Evolutionary conservation across 169 alveolate species (phyloP).

Genomic region (Plasmodium berghei): DNA sequence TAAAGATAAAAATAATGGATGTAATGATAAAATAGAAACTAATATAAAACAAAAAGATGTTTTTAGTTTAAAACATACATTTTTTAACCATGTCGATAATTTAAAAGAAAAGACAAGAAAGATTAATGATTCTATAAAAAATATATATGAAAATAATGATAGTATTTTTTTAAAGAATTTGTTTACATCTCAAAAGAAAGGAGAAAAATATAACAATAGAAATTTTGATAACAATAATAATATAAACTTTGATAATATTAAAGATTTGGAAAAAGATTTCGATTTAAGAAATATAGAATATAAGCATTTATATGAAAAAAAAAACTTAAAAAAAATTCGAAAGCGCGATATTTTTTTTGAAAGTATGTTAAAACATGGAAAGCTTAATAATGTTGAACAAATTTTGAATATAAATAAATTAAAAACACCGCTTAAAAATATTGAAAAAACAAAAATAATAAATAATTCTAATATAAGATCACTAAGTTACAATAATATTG

Average conservation of each 20-base stretch:
- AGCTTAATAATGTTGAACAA: constrained; percentile 5
- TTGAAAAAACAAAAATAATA: neutral
- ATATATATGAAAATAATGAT: constrained; percentile 65
- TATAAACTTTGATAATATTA: too few relatives aligned
- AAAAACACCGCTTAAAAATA: constrained; percentile 18
- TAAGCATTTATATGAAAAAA: constrained; percentile 5
- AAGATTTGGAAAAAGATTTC: neutral
- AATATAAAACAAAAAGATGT: constrained; percentile 15
- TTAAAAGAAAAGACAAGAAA: constrained; percentile 50
- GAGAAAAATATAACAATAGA: neutral
- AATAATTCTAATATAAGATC: constrained; percentile 17
- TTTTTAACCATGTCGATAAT: constrained; percentile 69
- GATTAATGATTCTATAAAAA: constrained; percentile 69
- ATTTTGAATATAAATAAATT: constrained; percentile 26
- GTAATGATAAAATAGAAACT: constrained; percentile 17
- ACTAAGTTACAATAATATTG: constrained; percentile 9
- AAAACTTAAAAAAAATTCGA: neutral
- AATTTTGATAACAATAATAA: neutral
- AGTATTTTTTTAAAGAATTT: constrained; percentile 51
- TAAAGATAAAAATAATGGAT: neutral
- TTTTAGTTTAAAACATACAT: constrained; percentile 24
- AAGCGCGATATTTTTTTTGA: constrained; percentile 6
- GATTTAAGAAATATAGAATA: constrained; percentile 16
- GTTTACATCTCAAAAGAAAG: constrained; percentile 18
- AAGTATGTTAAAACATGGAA: constrained; percentile 4